Percentiles rank a stretch among this genome's conserved stretches.
These are phyloP conservation scores for Pholiota adiposa DNA, from an alignment of 1,284 basidiomycete genomes.

Conservation along the genomic window DNA sequence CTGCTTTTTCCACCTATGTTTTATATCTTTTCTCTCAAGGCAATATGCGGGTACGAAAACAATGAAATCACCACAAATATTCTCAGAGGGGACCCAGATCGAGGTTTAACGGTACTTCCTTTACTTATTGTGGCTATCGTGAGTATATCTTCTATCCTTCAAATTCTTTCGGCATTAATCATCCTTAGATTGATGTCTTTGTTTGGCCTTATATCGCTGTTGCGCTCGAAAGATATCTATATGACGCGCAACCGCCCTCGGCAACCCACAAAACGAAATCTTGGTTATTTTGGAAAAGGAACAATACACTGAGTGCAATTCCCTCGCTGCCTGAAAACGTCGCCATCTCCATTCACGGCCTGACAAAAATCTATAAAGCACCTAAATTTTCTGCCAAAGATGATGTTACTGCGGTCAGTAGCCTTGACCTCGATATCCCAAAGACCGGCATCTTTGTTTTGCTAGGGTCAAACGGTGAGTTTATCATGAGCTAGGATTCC, in stretches of 20 bases:
- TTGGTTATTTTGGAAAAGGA: slow-evolving; percentile 17
- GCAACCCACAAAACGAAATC: slow-evolving; percentile 1
- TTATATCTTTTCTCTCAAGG: slow-evolving; percentile 72
- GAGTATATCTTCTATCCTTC: slow-evolving; percentile 28
- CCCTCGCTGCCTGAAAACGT: slow-evolving; percentile 9
- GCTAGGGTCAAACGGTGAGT: slow-evolving; percentile 70
- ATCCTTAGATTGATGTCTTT: slow-evolving; percentile 67
- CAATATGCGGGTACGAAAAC: slow-evolving; percentile 71
- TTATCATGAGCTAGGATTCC: too few species aligned
- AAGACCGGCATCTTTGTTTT: slow-evolving; percentile 55
- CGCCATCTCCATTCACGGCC: slow-evolving; percentile 19
- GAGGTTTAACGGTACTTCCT: slow-evolving; percentile 59
- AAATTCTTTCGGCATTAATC: slow-evolving; percentile 38
- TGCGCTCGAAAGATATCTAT: slow-evolving; percentile 61
- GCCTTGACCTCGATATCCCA: slow-evolving; percentile 30
- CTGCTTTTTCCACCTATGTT: slow-evolving; percentile 59
- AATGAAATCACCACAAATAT: slow-evolving; percentile 56
- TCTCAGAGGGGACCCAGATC: slow-evolving; percentile 63
- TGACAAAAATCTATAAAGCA: slow-evolving; percentile 21
- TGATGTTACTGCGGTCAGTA: slow-evolving; percentile 57
- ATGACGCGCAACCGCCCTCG: slow-evolving; percentile 47
- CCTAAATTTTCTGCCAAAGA: slow-evolving; percentile 14
- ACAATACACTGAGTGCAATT: neutral
- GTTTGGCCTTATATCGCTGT: slow-evolving; percentile 71
- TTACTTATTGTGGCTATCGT: slow-evolving; percentile 69